Evolutionary conservation across 2,329 filamentous ascomycete species (phyloP), one percentile per base, ranked within the genome.

Genomic region (Alternaria arbusti): DNA sequence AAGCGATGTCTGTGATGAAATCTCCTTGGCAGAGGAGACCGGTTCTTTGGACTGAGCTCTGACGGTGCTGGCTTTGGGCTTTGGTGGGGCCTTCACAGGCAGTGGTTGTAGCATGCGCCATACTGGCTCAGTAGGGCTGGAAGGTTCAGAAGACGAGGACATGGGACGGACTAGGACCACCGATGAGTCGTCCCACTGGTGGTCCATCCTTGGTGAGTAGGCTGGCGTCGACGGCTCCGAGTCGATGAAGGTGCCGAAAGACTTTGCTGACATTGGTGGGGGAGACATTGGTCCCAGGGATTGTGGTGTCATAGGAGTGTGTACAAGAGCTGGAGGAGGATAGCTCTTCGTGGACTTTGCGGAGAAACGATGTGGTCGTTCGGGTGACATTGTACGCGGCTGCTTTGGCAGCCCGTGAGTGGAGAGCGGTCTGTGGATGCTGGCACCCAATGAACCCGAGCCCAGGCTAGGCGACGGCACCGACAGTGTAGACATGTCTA

Each of bases 221-320:
- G 76, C 75, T 47, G 77, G 77, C n/a, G 77, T 78, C 8, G 76
- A 78, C n/a, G 78, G 76, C 25, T 74, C 76, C 2, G 77, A 79
- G 56, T 79, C 78, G 63, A 78, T 79, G 52, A 79, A 74, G 1
- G 78, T 80, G 43, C 74, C 73, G 44, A 79, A 77, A 7, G 74
- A 78, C 56, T 68, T 74, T 6, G 75, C 77, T 12, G 77, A 78
- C 72, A 78, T 74, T 22, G 76, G 77, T n/a, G 77, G 60, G 9
- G 60, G 77, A 20, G 77, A 77, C 68, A 74, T 69, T 61, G 69
- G 69, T 23, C 66, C 70, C 45, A 70, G 67, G 4, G 71, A 71
- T 17, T 64, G 67, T 40, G 75, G 74, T 57, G 69, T 69, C 60
- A 68, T 64, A 40, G 69, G 67, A 20, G 57, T 63, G 51, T 70